Conservation (phyloP, 306 rosid genomes). For the Sicyos edulis region DNA sequence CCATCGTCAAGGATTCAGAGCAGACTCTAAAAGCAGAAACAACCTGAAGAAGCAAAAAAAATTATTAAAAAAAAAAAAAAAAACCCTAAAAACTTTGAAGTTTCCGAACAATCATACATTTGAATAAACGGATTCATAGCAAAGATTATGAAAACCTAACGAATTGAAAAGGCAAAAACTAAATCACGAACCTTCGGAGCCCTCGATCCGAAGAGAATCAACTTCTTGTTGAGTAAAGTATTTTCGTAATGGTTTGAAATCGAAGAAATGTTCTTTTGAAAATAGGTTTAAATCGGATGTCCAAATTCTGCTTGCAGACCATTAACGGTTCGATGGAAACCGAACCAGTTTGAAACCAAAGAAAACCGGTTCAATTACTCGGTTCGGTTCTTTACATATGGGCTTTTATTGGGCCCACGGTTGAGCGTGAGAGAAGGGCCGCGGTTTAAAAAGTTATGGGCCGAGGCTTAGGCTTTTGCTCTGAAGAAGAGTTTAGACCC, state of each 20-base stretch:
- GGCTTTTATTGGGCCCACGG: neutral
- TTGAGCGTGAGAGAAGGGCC: too few species aligned
- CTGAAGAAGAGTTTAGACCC: too few species aligned
- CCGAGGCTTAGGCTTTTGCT: neutral
- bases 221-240: neutral
- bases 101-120: neutral
- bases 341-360: neutral
- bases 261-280: neutral
- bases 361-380: neutral
- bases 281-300: neutral
- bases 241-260: neutral
- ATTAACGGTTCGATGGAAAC: neutral
- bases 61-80: neutral
- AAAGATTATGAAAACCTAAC: neutral
- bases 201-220: neutral
- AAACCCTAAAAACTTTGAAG: neutral
- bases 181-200: neutral
- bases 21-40: neutral
- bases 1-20: conserved; percentile 1
- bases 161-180: neutral
- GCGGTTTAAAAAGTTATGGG: too few species aligned
- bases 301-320: too few species aligned
- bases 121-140: neutral
- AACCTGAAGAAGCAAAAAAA: neutral
- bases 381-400: neutral